Percentiles rank a stretch among this genome's conserved stretches.
Conservation (phyloP, 345 rosid genomes). For the Salix brachista region DNA sequence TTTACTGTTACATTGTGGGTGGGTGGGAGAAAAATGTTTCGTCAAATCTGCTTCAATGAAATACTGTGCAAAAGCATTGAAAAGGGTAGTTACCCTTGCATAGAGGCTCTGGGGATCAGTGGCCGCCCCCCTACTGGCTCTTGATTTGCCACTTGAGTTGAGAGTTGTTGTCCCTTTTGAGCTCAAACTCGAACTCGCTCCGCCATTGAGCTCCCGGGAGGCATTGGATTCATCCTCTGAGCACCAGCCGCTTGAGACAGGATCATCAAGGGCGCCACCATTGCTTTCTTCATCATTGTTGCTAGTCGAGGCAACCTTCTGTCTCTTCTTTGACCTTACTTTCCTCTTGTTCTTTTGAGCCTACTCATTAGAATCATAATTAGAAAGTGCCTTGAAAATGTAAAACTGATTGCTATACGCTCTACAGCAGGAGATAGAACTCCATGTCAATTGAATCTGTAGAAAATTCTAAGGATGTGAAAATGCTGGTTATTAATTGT, state of each 20-base stretch:
- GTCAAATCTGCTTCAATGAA: background rate
- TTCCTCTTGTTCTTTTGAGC: conserved; percentile 42
- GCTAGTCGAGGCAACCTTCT: conserved; percentile 17
- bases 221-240: conserved; percentile 55
- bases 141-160: conserved; percentile 59
- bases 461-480: background rate
- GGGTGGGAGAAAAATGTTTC: background rate
- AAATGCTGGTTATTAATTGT: background rate
- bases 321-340: conserved; percentile 36
- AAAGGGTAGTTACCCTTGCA: conserved; percentile 51
- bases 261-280: conserved; percentile 22
- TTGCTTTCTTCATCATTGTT: conserved; percentile 38
- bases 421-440: background rate
- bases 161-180: conserved; percentile 36
- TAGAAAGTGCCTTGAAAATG: background rate
- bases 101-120: conserved; percentile 83
- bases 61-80: background rate
- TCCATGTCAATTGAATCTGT: background rate
- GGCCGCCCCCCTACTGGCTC: conserved; percentile 74
- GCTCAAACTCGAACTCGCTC: conserved; percentile 30
- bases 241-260: conserved; percentile 42
- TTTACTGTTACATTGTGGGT: background rate
- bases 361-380: conserved; percentile 16
- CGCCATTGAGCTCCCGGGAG: conserved; percentile 41
- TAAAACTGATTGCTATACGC: background rate